Percentiles rank a stretch among this genome's conserved stretches.
Evolutionary conservation across 2,329 filamentous ascomycete genomes (phyloP).

Genomic region (Trichoderma harzianum): DNA sequence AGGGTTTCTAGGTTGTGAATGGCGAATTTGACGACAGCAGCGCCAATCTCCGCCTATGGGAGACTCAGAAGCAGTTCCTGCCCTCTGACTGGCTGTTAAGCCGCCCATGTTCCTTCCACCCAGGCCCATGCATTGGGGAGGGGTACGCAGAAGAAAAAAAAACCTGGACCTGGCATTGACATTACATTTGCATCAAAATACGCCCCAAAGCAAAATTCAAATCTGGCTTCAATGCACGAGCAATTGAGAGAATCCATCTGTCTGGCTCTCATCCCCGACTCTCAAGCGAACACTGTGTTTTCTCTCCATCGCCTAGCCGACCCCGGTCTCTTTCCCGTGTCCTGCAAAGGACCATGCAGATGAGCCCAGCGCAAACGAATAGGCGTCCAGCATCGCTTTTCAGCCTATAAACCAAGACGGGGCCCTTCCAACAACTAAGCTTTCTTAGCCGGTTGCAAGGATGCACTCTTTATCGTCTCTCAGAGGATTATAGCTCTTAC

Average conservation of each 20-base stretch:
- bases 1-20: not conserved
- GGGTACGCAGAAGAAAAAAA: not conserved
- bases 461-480: not conserved
- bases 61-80: slow-evolving; percentile 19
- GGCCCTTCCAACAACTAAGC: not conserved
- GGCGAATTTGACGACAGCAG: not conserved
- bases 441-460: not conserved
- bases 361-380: not conserved
- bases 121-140: slow-evolving; percentile 13
- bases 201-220: not conserved
- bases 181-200: not conserved
- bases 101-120: slow-evolving; percentile 20
- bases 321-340: slow-evolving; percentile 1
- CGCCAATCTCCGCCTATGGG: slow-evolving; percentile 20
- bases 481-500: not conserved
- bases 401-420: slow-evolving; percentile 5
- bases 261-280: not conserved
- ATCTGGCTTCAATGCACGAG: not conserved
- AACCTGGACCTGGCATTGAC: not conserved
- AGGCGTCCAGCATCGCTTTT: not conserved
- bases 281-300: not conserved
- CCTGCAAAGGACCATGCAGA: not conserved
- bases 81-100: slow-evolving; percentile 26
- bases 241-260: not conserved
- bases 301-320: not conserved